Base-by-base conservation (phyloP, 495 filamentous ascomycete genomes). In the Penicillium dipodomyicola region DNA sequence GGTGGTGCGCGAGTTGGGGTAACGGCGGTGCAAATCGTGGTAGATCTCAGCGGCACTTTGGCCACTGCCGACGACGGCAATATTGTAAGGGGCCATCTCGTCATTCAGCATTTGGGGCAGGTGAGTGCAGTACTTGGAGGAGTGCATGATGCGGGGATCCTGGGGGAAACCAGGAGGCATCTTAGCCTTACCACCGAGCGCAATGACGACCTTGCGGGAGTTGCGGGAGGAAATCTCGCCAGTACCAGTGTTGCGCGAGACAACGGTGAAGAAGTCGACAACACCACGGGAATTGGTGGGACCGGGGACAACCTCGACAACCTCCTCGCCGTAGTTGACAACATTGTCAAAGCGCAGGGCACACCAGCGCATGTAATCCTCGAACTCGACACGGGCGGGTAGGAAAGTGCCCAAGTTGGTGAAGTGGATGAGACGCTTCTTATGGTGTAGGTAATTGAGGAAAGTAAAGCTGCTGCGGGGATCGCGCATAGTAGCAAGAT, bases 41-140 rank as follows among this genome's bases (percentile, higher is more conserved):
- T 93, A 98, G 57, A 96, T 96, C 77, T 98, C 93, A 0, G 93
- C 93, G 4, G 93, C 90, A 64, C 89, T 94, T 75, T 98, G 94
- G 8, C 93, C 93, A 46, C 85, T 87, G 14, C 93, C 93, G 45
- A 97, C 71, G 17, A 98, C 87, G 9, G 89, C 92, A 56, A 97
- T 84, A 19, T 84, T 83, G 65, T 88, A 89, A 2, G 84, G 78
- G 17, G 68, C 63, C 7, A 64, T 70, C 30, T 77, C 70, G 53
- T 92, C 80, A 32, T 66, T 72, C 23, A 95, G 73, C 17, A 95
- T 67, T 39, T 70, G 68, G 1, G 84, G 82, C 3, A 89, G 75
- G 12, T 70, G 62, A 10, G 84, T 82, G 27, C 87, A 84, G 69
- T 96, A 98, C 59, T 88, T 82, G n/a, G 91, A 95, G 7, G 92